phyloP scores from a whole-genome alignment of 345 rosid genomes.

The Passiflora organensis region DNA sequence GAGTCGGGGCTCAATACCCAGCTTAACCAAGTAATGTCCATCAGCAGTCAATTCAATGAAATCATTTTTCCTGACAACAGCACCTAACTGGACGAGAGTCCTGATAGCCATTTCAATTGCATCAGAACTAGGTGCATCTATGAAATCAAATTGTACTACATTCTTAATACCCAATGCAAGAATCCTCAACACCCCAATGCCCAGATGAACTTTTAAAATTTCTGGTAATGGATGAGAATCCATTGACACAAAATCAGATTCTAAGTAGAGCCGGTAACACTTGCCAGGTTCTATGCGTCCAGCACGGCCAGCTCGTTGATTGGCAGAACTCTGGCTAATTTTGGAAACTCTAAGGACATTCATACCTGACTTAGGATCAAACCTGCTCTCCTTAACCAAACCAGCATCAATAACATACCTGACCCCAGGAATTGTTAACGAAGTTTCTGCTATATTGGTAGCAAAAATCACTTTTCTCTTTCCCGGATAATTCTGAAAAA shows the following conservation, averaged over 20 bases:
- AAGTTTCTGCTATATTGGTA: constrained; percentile 95
- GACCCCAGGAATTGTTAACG: constrained; percentile 89
- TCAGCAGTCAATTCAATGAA: constrained; percentile 55
- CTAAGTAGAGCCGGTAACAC: constrained; percentile 74
- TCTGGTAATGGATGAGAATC: constrained; percentile 70
- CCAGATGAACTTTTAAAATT: constrained; percentile 85
- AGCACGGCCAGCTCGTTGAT: constrained; percentile 95
- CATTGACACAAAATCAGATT: constrained; percentile 51
- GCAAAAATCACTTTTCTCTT: constrained; percentile 86
- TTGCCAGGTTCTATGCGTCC: constrained; percentile 88
- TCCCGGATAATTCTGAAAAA: constrained; percentile 54
- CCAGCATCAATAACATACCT: constrained; percentile 88
- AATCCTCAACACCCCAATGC: constrained; percentile 80
- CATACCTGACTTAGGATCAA: constrained; percentile 76
- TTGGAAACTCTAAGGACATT: constrained; percentile 67
- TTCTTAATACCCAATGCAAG: constrained; percentile 62
- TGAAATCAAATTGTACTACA: constrained; percentile 64
- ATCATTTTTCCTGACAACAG: constrained; percentile 40
- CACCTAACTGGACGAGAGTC: constrained; percentile 80
- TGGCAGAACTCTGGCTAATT: constrained; percentile 81
- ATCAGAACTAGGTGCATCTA: constrained; percentile 72
- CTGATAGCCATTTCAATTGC: constrained; percentile 64
- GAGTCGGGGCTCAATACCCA: constrained; percentile 88
- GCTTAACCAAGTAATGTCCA: constrained; percentile 59
- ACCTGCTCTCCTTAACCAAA: constrained; percentile 71